Conservation (phyloP, 495 filamentous ascomycete species). For the Corynascus novoguineensis region DNA sequence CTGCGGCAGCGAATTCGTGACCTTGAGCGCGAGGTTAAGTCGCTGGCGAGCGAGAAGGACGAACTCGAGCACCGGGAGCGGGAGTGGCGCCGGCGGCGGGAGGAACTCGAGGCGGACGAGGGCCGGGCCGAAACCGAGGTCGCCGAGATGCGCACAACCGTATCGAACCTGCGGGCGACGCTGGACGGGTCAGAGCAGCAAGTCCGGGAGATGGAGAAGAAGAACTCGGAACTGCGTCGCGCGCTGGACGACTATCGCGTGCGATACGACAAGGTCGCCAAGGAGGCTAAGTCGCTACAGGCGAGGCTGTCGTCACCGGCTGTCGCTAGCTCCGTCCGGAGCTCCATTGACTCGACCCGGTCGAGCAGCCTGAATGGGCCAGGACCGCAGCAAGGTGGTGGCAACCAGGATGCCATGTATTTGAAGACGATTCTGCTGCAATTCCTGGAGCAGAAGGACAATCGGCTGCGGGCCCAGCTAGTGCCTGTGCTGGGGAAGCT, state of each 20-base stretch:
- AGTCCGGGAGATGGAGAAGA: conserved; percentile 71
- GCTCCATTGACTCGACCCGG: conserved; percentile 58
- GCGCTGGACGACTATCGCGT: conserved; percentile 70
- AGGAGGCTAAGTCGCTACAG: conserved; percentile 49
- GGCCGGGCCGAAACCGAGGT: conserved; percentile 65
- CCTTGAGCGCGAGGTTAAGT: conserved; percentile 66
- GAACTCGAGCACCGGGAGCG: conserved; percentile 58
- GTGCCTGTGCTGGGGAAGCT: conserved; percentile 88
- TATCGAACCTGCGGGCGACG: conserved; percentile 69
- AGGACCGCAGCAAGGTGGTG: conserved; percentile 12
- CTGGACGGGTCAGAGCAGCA: conserved; percentile 85
- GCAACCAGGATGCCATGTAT: conserved; percentile 69
- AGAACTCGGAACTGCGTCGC: conserved; percentile 67
- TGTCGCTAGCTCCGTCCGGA: conserved; percentile 29
- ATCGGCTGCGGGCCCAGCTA: conserved; percentile 80
- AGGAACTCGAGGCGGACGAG: conserved; percentile 66
- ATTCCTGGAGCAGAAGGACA: conserved; percentile 92
- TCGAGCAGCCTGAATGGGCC: conserved; percentile 41
- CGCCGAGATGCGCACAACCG: conserved; percentile 66
- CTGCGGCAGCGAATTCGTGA: conserved; percentile 72
- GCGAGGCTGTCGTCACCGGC: conserved; percentile 28
- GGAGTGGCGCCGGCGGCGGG: conserved; percentile 61
- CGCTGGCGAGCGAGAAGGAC: conserved; percentile 65
- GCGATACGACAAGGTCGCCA: conserved; percentile 73
- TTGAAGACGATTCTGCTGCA: conserved; percentile 93